phyloP scores from a whole-genome alignment of 1,284 basidiomycete species.

The Sphaerobolus stellatus region DNA sequence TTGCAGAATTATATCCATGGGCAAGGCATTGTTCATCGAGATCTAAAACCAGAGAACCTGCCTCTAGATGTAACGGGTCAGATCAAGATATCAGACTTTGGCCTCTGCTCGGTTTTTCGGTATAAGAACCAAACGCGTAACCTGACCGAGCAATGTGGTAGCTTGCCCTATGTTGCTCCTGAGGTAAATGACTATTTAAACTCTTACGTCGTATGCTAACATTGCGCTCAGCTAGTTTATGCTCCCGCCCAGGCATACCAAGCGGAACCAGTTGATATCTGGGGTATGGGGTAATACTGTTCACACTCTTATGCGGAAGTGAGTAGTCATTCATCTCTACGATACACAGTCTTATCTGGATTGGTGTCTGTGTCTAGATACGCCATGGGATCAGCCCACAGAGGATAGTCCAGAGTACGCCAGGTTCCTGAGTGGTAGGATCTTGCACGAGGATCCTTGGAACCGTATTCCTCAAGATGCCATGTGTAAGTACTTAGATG shows the following conservation, averaged over 20 bases:
- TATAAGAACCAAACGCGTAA: conserved; percentile 76
- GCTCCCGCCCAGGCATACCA: conserved; percentile 59
- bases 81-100: conserved; percentile 95
- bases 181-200: conserved; percentile 72
- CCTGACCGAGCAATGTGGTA: conserved; percentile 86
- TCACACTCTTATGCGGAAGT: conserved; percentile 92
- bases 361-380: conserved; percentile 57
- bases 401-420: conserved; percentile 73
- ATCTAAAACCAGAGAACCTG: conserved; percentile 94
- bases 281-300: conserved; percentile 98
- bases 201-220: neutral
- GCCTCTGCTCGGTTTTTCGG: conserved; percentile 88
- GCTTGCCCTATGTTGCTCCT: conserved; percentile 92
- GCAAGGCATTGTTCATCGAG: conserved; percentile 93
- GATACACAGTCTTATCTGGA: neutral
- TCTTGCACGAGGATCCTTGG: conserved; percentile 85
- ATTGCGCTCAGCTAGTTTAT: conserved; percentile 42
- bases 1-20: conserved; percentile 77
- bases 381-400: conserved; percentile 97
- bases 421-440: conserved; percentile 73
- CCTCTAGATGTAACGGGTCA: conserved; percentile 76
- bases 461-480: conserved; percentile 62
- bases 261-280: conserved; percentile 93
- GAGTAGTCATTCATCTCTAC: conserved; percentile 34
- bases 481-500: conserved; percentile 66